phyloP scores from a whole-genome alignment of 2,329 filamentous ascomycete genomes.

The Beauveria sp. region DNA sequence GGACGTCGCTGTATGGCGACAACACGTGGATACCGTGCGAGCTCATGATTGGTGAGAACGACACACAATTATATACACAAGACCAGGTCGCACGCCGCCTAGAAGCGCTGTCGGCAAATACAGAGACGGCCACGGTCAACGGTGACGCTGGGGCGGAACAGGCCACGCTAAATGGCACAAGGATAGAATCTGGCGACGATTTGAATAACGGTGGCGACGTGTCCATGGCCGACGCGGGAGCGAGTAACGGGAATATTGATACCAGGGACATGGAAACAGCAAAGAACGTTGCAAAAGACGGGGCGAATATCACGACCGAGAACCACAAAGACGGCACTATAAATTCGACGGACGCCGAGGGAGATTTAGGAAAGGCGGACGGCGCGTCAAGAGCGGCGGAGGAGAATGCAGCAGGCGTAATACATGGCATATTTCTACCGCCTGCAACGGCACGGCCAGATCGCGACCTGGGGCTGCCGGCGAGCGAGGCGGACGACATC shows the following conservation, averaged over 20 bases:
- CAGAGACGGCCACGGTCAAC: constrained; percentile 11
- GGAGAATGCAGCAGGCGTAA: constrained; percentile 33
- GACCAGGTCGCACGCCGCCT: constrained; percentile 34
- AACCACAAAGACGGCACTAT: not conserved
- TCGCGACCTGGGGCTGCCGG: constrained; percentile 63
- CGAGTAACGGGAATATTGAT: constrained; percentile 9
- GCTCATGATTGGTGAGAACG: constrained; percentile 48
- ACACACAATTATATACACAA: constrained; percentile 47
- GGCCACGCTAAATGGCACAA: constrained; percentile 13
- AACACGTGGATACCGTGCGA: constrained; percentile 59
- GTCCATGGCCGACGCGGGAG: constrained; percentile 24
- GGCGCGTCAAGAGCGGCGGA: not conserved
- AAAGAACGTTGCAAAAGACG: constrained; percentile 15
- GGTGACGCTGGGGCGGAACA: constrained; percentile 15
- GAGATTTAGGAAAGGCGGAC: not conserved
- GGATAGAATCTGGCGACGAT: constrained; percentile 10
- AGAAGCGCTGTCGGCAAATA: constrained; percentile 23
- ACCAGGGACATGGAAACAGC: constrained; percentile 15
- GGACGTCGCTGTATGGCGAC: constrained; percentile 69
- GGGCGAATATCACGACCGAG: not conserved
- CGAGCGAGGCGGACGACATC: constrained; percentile 69
- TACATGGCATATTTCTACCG: constrained; percentile 69
- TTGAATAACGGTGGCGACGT: constrained; percentile 19
- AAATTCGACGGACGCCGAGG: constrained; percentile 3
- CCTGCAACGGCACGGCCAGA: constrained; percentile 56